Conservation (phyloP, 73 alveolate genomes). For the Paramecium caudatum region DNA sequence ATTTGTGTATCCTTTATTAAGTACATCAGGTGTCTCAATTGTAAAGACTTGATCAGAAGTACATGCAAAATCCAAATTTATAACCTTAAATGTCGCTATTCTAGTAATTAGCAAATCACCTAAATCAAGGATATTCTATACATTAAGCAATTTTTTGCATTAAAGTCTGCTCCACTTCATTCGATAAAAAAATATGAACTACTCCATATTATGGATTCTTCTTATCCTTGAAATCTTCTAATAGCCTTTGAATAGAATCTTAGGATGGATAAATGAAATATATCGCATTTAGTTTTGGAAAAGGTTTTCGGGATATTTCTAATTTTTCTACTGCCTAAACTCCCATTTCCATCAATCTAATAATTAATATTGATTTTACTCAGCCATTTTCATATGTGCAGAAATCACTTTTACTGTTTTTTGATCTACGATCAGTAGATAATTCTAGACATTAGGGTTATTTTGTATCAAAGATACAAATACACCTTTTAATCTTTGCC, state of each 20-base stretch:
- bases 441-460: constrained; percentile 38
- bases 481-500: constrained; percentile 33
- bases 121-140: constrained; percentile 1
- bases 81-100: constrained; percentile 64
- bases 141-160: constrained; percentile 72
- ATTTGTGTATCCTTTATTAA: background rate
- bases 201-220: constrained; percentile 69
- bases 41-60: constrained; percentile 64
- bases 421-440: constrained; percentile 63
- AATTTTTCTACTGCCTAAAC: constrained; percentile 71
- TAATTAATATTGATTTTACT: background rate
- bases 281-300: constrained; percentile 73
- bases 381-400: constrained; percentile 75
- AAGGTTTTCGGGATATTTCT: constrained; percentile 61
- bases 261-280: constrained; percentile 65
- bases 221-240: constrained; percentile 70
- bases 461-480: background rate
- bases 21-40: constrained; percentile 20
- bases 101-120: constrained; percentile 28
- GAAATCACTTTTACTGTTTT: constrained; percentile 65
- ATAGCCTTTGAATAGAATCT: constrained; percentile 37
- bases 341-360: constrained; percentile 74
- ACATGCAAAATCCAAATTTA: constrained; percentile 71
- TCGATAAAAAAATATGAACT: constrained; percentile 69
- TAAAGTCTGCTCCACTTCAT: constrained; percentile 58